These are phyloP conservation scores for Purpureocillium lavendulum DNA, from an alignment of 2,329 filamentous ascomycete genomes.

Conservation along the genomic window DNA sequence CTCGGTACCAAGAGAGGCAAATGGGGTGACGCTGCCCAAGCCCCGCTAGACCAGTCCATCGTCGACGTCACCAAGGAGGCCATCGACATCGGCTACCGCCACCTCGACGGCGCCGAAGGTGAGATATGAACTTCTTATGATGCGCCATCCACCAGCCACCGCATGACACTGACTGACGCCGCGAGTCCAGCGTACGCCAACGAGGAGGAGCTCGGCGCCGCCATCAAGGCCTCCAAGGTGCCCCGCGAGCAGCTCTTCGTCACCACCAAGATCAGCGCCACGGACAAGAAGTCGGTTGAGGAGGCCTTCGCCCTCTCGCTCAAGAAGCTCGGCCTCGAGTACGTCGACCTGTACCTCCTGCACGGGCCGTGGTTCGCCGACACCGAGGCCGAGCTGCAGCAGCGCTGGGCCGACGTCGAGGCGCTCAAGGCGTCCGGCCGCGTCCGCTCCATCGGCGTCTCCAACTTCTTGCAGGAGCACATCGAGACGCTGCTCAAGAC, in stretches of 20 bases:
- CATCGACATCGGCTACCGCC: slow-evolving; percentile 60
- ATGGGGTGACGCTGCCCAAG: slow-evolving; percentile 18
- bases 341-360: slow-evolving; percentile 64
- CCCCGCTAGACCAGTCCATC: slow-evolving; percentile 45
- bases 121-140: too few species aligned
- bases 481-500: slow-evolving; percentile 49
- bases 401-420: slow-evolving; percentile 52
- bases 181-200: slow-evolving; percentile 45
- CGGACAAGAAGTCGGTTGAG: slow-evolving; percentile 28
- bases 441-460: slow-evolving; percentile 65
- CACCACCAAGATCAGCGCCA: slow-evolving; percentile 47
- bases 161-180: too few species aligned
- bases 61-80: slow-evolving; percentile 47
- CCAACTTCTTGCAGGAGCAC: slow-evolving; percentile 57
- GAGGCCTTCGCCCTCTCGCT: slow-evolving; percentile 52
- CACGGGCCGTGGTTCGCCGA: slow-evolving; percentile 48
- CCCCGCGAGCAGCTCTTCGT: slow-evolving; percentile 63
- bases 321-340: slow-evolving; percentile 56
- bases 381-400: slow-evolving; percentile 44
- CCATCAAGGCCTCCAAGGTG: slow-evolving; percentile 58
- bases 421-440: slow-evolving; percentile 59
- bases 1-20: slow-evolving; percentile 61
- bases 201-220: slow-evolving; percentile 61
- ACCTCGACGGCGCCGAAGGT: slow-evolving; percentile 70
- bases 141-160: too few species aligned